phyloP scores from a whole-genome alignment of 306 rosid species.

The Casuarina glauca region DNA sequence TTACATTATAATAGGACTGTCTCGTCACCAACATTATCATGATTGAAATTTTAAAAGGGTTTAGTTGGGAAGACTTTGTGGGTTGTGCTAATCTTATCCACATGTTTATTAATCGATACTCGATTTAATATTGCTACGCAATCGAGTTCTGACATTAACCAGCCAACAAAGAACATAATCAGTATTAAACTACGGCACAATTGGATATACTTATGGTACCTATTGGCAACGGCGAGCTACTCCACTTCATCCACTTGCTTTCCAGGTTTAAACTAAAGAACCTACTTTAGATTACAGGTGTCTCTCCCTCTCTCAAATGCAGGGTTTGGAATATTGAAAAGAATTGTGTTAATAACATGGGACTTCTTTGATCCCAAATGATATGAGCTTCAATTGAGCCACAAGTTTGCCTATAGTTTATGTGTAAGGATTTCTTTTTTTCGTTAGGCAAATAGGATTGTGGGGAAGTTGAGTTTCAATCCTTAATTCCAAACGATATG shows the following conservation, averaged over 20 bases:
- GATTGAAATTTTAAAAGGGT: not conserved
- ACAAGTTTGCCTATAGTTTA: too few species aligned
- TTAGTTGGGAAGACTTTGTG: slow-evolving; percentile 8
- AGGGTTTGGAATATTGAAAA: not conserved
- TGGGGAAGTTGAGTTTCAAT: too few species aligned
- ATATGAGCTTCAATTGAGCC: too few species aligned
- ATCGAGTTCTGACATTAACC: not conserved
- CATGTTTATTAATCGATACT: not conserved
- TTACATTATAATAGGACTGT: not conserved
- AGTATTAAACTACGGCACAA: not conserved
- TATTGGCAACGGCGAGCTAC: not conserved
- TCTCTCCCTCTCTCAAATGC: not conserved
- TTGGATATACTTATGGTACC: not conserved
- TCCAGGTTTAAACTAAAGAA: not conserved
- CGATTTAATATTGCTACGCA: not conserved
- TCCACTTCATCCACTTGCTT: not conserved
- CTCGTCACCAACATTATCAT: slow-evolving; percentile 9
- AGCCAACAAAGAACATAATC: not conserved
- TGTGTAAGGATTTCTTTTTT: too few species aligned
- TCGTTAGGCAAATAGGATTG: too few species aligned
- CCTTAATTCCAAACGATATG: too few species aligned
- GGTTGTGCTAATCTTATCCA: slow-evolving; percentile 5
- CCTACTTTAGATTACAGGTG: too few species aligned
- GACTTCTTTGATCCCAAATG: too few species aligned
- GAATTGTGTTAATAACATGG: too few species aligned